Base-by-base conservation (phyloP, 306 rosid genomes). In the Benincasa hispida region DNA sequence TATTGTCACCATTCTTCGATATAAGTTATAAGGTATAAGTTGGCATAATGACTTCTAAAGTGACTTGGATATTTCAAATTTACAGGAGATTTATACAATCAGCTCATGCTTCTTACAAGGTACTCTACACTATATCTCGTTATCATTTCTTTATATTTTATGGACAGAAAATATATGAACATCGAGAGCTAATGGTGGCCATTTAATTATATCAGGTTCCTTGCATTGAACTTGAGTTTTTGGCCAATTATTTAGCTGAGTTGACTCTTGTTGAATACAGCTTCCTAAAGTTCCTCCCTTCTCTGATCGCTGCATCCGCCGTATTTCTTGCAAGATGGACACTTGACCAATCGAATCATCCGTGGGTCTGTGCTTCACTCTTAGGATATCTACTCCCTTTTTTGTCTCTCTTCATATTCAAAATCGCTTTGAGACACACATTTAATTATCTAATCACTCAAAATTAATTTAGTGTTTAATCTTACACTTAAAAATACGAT, bases 311-410 rank as follows among this genome's bases (percentile, higher is more conserved):
- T 57, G 97, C 98, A 72, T 90, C 98, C 45, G 93, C 91, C 74
- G 91, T 93, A 8, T 91, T 91, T 85, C 97, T 93, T 32, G 97
- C 98, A n/a, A 93, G 86, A 87, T 93, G 98, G 98, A 91, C 93
- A 18, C 91, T 91, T 66, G 75, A 85, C 83, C 90, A 86, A 56
- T 83, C 86, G 58, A 89, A 88, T 70, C 87, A 91, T 81, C 98
- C 98, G 69, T 91, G 97, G 98, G 98, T 75, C 73, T 53, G 76
- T 63, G 55, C 78, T 57, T 65, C 72, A 27, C 48, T 54, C 47
- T 12, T 35, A 47, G 12, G 25, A 70, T 8, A 41, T 68, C 32
- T 67, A 37, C 54, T 76, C 6, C 11, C 34, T n/a, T 1, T 41
- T 42, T 2, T 3, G 11, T 61, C 18, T 66, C 28, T 30, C 53